Conservation (phyloP, 495 filamentous ascomycete species). For the Saxophila tyrrhenica region DNA sequence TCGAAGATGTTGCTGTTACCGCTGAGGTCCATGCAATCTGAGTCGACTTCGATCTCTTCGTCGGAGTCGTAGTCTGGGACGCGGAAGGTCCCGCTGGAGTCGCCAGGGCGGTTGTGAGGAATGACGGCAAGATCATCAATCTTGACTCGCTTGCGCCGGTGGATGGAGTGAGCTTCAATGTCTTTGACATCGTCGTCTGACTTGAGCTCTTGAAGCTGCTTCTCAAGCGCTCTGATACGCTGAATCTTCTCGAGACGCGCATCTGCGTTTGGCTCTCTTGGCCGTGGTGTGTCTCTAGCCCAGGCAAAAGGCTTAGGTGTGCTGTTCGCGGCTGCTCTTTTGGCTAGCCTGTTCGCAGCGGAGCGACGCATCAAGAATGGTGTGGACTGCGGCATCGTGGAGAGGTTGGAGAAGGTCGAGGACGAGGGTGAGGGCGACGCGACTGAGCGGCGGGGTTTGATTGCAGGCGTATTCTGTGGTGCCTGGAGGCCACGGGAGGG, state of each 20-base stretch:
- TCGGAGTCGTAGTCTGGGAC: constrained; percentile 17
- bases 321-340: neutral
- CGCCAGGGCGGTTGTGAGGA: constrained; percentile 17
- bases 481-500: neutral
- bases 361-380: neutral
- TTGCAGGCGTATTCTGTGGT: neutral
- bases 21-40: neutral
- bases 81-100: constrained; percentile 9
- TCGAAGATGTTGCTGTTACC: constrained; percentile 13
- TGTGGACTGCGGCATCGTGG: neutral
- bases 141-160: constrained; percentile 17
- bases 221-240: neutral
- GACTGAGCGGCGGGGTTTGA: neutral
- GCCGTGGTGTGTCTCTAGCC: neutral
- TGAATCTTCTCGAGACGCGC: constrained; percentile 6
- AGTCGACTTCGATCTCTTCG: constrained; percentile 20
- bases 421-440: neutral
- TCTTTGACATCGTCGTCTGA: constrained; percentile 13
- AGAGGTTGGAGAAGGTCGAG: neutral
- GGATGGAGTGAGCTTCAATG: constrained; percentile 7
- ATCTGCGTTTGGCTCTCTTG: constrained; percentile 6
- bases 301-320: neutral
- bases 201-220: constrained; percentile 6
- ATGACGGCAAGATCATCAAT: constrained; percentile 14
- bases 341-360: neutral